These are phyloP conservation scores for Eucalyptus curtisii DNA, from an alignment of 345 rosid genomes.

Conservation along the genomic window DNA sequence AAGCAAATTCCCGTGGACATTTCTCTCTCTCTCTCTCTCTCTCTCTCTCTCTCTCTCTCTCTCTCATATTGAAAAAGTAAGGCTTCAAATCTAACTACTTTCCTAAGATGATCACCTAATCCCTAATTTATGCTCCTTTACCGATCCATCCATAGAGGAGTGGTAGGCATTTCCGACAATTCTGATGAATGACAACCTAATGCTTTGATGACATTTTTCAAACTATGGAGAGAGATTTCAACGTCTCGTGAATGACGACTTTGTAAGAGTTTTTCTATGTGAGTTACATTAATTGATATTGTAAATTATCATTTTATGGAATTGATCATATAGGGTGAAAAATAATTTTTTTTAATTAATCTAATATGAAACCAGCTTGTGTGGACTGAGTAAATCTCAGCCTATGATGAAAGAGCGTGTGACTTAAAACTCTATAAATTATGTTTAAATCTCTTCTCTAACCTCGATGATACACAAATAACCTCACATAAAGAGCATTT, in stretches of 20 bases:
- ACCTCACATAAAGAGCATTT: background rate
- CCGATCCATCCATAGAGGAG: background rate
- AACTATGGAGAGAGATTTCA: background rate
- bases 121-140: background rate
- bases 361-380: rapidly evolving
- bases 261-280: no score
- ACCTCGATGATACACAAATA: no score
- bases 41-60: background rate
- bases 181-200: background rate
- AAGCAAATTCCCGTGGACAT: background rate
- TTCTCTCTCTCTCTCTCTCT: background rate
- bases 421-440: no score
- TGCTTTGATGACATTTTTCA: background rate
- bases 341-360: no score
- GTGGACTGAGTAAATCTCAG: rapidly evolving
- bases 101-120: background rate
- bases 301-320: no score
- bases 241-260: background rate
- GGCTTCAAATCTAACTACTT: background rate
- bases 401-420: rapidly evolving
- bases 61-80: background rate
- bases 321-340: no score
- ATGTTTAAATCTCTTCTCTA: rapidly evolving
- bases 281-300: rapidly evolving
- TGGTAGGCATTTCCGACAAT: background rate